Conservation (phyloP, 306 rosid species). For the Cyamopsis tetragonoloba region DNA sequence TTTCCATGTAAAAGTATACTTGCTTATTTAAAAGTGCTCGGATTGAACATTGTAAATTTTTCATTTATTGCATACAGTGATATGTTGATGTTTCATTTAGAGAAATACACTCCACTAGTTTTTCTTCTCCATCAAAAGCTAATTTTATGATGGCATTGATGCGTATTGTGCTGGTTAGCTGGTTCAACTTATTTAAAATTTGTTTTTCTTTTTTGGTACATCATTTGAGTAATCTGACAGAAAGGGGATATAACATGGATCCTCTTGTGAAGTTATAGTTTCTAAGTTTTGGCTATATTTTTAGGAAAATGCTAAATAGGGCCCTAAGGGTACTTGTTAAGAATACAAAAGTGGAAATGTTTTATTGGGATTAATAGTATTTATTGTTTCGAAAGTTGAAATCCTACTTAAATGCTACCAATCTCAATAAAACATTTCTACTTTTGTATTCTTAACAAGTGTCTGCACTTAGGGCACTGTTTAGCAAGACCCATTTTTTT, state of each 20-base stretch:
- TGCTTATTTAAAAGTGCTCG: neutral
- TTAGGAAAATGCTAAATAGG: too few species aligned
- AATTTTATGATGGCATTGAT: neutral
- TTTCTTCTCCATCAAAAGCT: neutral
- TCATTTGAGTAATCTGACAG: neutral
- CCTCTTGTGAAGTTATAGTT: neutral
- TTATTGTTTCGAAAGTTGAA: too few species aligned
- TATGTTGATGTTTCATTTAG: neutral
- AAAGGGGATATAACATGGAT: constrained; percentile 3
- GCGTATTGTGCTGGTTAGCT: neutral
- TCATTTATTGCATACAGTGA: neutral
- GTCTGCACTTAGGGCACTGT: too few species aligned
- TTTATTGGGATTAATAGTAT: too few species aligned
- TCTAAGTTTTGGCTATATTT: neutral
- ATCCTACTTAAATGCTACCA: too few species aligned
- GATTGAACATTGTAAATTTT: neutral
- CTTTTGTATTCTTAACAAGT: too few species aligned
- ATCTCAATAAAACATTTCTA: too few species aligned
- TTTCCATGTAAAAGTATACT: neutral
- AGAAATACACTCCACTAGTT: neutral
- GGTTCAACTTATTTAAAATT: neutral
- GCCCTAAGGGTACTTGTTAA: too few species aligned
- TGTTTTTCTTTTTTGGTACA: neutral
- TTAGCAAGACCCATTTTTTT: too few species aligned
- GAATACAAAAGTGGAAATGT: too few species aligned